These are phyloP conservation scores for Ogataea henricii DNA, from an alignment of 805 yeast species.

Conservation along the genomic window DNA sequence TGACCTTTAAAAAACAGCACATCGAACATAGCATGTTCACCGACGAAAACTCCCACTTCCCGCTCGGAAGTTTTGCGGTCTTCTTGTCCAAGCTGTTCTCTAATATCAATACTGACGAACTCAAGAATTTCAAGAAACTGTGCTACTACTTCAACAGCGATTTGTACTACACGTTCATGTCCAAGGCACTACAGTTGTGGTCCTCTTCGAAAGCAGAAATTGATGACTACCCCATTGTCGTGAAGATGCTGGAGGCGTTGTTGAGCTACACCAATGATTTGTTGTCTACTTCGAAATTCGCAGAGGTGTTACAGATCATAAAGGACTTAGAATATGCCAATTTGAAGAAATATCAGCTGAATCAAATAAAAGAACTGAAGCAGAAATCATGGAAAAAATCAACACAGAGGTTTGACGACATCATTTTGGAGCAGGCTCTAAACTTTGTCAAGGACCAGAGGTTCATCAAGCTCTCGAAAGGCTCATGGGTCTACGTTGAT, in stretches of 20 bases:
- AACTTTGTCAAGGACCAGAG: conserved; percentile 78
- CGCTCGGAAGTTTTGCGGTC: conserved; percentile 44
- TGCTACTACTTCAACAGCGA: conserved; percentile 51
- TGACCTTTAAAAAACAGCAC: conserved; percentile 60
- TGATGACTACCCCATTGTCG: conserved; percentile 54
- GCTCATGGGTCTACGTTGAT: conserved; percentile 78
- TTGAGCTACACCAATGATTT: conserved; percentile 29
- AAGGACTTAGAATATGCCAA: conserved; percentile 45
- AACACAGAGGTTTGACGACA: conserved; percentile 49
- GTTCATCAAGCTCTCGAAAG: conserved; percentile 67
- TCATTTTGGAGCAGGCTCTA: conserved; percentile 56
- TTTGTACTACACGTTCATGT: conserved; percentile 57
- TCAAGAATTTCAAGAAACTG: conserved; percentile 42
- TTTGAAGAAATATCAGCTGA: conserved; percentile 57
- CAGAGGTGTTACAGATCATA: conserved; percentile 48
- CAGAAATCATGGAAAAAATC: conserved; percentile 46
- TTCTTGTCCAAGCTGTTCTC: conserved; percentile 33
- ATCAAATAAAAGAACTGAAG: conserved; percentile 40
- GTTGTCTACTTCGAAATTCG: conserved; percentile 35
- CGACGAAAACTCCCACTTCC: conserved; percentile 49
- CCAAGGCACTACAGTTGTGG: conserved; percentile 64
- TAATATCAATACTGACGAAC: conserved; percentile 21
- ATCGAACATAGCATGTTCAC: conserved; percentile 69
- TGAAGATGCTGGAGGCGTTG: conserved; percentile 45
- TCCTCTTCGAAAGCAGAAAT: conserved; percentile 56